phyloP scores from a whole-genome alignment of 768 basidiomycete species.

The Mycena leptocephala region DNA sequence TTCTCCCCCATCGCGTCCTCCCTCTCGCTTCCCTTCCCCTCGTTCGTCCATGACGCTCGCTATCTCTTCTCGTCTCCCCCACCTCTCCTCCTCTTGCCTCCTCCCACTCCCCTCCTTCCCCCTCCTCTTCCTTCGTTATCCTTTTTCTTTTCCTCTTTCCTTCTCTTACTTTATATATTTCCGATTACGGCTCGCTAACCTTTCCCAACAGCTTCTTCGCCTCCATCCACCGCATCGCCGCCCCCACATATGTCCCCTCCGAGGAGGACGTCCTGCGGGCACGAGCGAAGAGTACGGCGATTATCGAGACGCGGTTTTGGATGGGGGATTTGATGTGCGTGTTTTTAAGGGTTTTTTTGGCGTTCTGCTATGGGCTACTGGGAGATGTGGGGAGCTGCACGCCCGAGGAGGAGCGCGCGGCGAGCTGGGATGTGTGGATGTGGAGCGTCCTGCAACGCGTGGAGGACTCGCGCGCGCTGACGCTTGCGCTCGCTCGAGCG shows the following conservation, averaged over 20 bases:
- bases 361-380: background rate
- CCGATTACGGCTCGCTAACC: background rate
- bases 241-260: slow-evolving; percentile 84
- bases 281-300: slow-evolving; percentile 90
- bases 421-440: too few species aligned
- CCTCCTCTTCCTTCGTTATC: background rate
- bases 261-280: slow-evolving; percentile 91
- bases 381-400: background rate
- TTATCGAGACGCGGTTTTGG: slow-evolving; percentile 88
- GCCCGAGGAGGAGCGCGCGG: background rate
- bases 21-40: too few species aligned
- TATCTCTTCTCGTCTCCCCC: too few species aligned
- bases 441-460: too few species aligned
- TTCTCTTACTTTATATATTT: background rate
- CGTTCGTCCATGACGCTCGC: too few species aligned
- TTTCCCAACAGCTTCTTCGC: slow-evolving; percentile 79
- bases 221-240: slow-evolving; percentile 85
- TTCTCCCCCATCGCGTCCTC: too few species aligned
- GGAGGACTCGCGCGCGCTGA: too few species aligned
- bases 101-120: too few species aligned
- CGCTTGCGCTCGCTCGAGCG: too few species aligned
- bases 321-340: slow-evolving; percentile 78
- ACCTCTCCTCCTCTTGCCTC: too few species aligned
- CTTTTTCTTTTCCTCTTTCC: background rate
- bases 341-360: background rate